Base-by-base conservation (phyloP, 2,329 filamentous ascomycete genomes). In the Epichloe scottii region DNA sequence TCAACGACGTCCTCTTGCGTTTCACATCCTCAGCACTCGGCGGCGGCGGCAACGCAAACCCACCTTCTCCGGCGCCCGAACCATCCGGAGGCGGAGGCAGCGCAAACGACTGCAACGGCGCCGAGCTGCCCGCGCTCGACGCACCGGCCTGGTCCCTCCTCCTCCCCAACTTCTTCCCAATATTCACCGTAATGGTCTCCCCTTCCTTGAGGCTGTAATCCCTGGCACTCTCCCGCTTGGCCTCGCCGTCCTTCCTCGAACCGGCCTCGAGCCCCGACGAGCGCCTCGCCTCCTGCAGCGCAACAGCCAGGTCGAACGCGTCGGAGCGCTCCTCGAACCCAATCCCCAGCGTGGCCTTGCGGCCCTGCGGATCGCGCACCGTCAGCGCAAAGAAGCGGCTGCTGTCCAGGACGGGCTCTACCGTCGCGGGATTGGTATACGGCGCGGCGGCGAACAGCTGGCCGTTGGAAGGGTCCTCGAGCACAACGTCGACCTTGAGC, bases 151-250 rank as follows among this genome's bases (percentile, higher is more conserved):
- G 52, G 46, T 68, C 63, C 57, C 64, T 73, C 57, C 79, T 73
- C 57, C 74, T 67, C 15, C 73, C 74, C 53, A 77, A 73, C 56
- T 73, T 73, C 46, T 73, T 77, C 21, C 81, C 79, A 4, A 93
- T 75, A 63, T 86, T 87, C 56, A 94, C 82, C 23, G 84, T 88
- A 59, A 95, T 94, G 17, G 86, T 95, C 74, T 95, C 85, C 11
- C 89, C 89, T 54, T 90, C 88, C 66, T 95, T 95, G 56, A 95
- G 66, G 60, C 86, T 90, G 62, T 89, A 89, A 62, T 95, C 89
- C 57, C 78, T 79, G 1, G 55, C 55, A 41, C 69, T 66, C 44
- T 67, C 61, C 51, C 67, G 65, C 53, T 67, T 66, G 15, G 61
- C 59, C 12, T 62, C 64, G 4, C 63, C 63, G 0, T 60, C 57